These are phyloP conservation scores for Dryas drummondii DNA, from an alignment of 306 rosid genomes.

Conservation along the genomic window DNA sequence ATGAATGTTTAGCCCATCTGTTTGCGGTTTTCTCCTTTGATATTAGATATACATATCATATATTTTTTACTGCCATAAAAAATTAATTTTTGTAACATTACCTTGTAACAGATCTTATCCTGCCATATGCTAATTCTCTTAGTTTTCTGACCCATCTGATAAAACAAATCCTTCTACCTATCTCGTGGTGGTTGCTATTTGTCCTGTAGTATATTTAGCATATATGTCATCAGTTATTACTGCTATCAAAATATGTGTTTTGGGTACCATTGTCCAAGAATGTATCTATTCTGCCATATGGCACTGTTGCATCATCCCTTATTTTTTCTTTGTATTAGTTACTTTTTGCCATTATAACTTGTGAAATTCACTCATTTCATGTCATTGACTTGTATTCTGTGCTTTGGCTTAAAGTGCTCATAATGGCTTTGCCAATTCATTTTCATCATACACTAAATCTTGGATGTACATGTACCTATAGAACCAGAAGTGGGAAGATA, in stretches of 20 bases:
- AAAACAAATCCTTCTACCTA: background rate
- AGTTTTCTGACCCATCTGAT: background rate
- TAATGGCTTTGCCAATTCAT: background rate
- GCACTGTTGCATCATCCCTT: background rate
- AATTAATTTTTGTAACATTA: background rate
- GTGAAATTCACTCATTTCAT: background rate
- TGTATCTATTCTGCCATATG: background rate
- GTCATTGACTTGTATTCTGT: background rate
- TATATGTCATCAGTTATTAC: background rate
- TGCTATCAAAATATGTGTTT: background rate
- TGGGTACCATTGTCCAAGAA: background rate
- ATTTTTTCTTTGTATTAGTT: background rate
- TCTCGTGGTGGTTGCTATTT: too few species aligned
- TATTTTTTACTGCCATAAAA: background rate
- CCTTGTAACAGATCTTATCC: background rate
- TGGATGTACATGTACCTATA: conserved; percentile 39
- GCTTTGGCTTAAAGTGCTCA: conserved; percentile 2
- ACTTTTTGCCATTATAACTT: background rate
- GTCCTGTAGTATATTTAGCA: background rate
- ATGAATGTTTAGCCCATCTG: background rate
- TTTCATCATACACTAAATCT: background rate
- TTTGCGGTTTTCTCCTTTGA: background rate
- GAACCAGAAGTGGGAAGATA: conserved; percentile 52
- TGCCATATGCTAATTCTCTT: background rate
- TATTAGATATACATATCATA: background rate